Conservation (phyloP, 2,329 filamentous ascomycete species). For the Anthostomella pinea region DNA sequence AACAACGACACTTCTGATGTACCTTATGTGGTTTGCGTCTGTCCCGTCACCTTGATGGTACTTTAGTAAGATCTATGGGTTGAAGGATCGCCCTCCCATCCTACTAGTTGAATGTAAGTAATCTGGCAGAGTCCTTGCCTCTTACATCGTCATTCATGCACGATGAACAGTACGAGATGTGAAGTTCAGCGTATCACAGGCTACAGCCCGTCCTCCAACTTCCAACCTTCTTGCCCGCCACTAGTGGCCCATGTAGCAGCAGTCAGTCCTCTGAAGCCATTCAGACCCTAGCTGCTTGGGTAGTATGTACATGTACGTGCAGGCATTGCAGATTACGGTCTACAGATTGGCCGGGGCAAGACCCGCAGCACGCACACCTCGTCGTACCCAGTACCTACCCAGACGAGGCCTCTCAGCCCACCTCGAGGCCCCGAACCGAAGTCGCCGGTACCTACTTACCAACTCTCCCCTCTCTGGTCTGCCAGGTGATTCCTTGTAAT, state of each 20-base stretch:
- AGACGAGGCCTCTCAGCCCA: too few relatives aligned
- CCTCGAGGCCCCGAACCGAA: not conserved
- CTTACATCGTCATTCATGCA: slow-evolving; percentile 33
- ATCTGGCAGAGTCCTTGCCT: slow-evolving; percentile 18
- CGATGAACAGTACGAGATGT: slow-evolving; percentile 32
- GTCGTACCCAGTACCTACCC: slow-evolving; percentile 1
- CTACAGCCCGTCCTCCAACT: not conserved
- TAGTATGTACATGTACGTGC: too few relatives aligned
- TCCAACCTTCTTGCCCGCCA: too few relatives aligned
- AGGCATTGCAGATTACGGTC: not conserved
- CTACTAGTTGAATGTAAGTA: slow-evolving; percentile 18
- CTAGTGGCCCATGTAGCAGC: not conserved
- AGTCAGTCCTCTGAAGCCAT: slow-evolving; percentile 1
- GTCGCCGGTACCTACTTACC: too few relatives aligned
- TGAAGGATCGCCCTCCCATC: slow-evolving; percentile 13
- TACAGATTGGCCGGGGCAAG: not conserved
- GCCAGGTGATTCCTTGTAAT: slow-evolving; percentile 17
- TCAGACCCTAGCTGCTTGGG: not conserved
- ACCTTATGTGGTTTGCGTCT: too few relatives aligned
- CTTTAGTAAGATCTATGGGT: too few relatives aligned
- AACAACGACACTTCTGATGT: too few relatives aligned
- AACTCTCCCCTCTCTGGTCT: slow-evolving; percentile 8
- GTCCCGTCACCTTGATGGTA: too few relatives aligned
- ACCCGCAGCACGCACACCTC: not conserved
- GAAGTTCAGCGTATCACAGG: slow-evolving; percentile 8